Base-by-base conservation (phyloP, 1,284 basidiomycete species). In the Malassezia restricta region DNA sequence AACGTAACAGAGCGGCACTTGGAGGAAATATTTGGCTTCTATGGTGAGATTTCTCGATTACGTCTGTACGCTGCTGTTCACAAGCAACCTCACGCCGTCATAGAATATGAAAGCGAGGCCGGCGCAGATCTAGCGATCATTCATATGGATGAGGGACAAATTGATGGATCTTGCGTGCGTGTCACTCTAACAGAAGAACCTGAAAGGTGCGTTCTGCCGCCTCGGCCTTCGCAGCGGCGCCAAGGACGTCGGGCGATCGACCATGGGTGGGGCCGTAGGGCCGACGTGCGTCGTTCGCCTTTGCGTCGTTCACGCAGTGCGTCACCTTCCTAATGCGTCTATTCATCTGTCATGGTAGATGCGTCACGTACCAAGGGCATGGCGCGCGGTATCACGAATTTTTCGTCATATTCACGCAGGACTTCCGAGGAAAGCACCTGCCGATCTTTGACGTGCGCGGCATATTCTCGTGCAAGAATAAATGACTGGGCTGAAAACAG, bases 71-170 rank as follows among this genome's bases (percentile, higher is more conserved):
- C 15, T 38, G 32, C 24, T 9, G 31, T 28, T 15, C 38, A 40
- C 20, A 28, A n/a, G 20, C 44, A 49, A 6, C 43, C 43, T 15
- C 47, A 35, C n/a, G 49, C 57, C 31, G 42, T 58, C 14, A 50
- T 64, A 8, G 28, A 60, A 12, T 63, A 56, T 51, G 45, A 40
- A 0, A 40, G 40, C 0, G 45, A 50, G 0, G 55, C 51, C 6
- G 43, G 55, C 9, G 65, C 60, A 0, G 54, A 61, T 1, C 55
- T 48, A 20, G 65, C 65, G 2, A 51, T 60, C 2, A 35, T 57
- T 11, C 63, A 65, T 39, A 64, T 67, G 62, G 56, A 56, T 38
- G 44, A 49, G 0, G 65, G 63, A 1, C 65, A 67, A 47, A 67
- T 67, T 39, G 65, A 67, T 35, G 65, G 63, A 12, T 24, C 20